These are phyloP conservation scores for Bipolaris gigantea DNA, from an alignment of 2,329 filamentous ascomycete genomes.

Conservation along the genomic window DNA sequence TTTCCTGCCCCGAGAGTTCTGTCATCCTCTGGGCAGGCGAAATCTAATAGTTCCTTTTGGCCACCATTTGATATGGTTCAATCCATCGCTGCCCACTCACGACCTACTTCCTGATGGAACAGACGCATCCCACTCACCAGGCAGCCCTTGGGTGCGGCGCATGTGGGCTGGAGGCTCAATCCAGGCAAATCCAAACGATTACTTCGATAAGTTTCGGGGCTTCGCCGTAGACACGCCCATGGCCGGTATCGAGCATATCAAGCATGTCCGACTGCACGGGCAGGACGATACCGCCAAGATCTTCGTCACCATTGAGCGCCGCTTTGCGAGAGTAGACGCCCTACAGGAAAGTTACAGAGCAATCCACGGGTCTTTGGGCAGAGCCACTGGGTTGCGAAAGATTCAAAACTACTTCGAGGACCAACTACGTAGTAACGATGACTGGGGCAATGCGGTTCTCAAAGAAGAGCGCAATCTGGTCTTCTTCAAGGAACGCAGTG, in stretches of 20 bases:
- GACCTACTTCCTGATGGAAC: conserved; percentile 79
- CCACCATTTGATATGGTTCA: conserved; percentile 88
- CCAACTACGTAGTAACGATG: conserved; percentile 10
- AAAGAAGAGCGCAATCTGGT: conserved; percentile 65
- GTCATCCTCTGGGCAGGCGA: conserved; percentile 4
- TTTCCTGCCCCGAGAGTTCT: conserved; percentile 22
- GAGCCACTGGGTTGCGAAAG: not conserved
- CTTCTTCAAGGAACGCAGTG: conserved; percentile 60
- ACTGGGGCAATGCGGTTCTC: conserved; percentile 46
- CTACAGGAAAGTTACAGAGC: conserved; percentile 18
- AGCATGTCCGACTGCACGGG: conserved; percentile 55
- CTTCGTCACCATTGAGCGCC: conserved; percentile 63
- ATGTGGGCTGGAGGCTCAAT: conserved; percentile 88
- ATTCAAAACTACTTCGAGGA: not conserved
- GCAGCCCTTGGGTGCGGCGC: conserved; percentile 69
- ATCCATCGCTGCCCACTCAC: conserved; percentile 64
- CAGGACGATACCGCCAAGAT: conserved; percentile 53
- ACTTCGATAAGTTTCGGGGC: conserved; percentile 7
- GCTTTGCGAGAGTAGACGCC: conserved; percentile 43
- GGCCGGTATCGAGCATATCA: conserved; percentile 50
- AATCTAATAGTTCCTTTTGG: conserved; percentile 59
- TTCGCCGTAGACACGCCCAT: conserved; percentile 18
- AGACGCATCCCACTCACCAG: conserved; percentile 76
- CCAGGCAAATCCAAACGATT: conserved; percentile 48
- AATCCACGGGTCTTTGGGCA: not conserved